These are phyloP conservation scores for Monosporascus sp. DNA, from an alignment of 2,329 filamentous ascomycete species.

Conservation along the genomic window DNA sequence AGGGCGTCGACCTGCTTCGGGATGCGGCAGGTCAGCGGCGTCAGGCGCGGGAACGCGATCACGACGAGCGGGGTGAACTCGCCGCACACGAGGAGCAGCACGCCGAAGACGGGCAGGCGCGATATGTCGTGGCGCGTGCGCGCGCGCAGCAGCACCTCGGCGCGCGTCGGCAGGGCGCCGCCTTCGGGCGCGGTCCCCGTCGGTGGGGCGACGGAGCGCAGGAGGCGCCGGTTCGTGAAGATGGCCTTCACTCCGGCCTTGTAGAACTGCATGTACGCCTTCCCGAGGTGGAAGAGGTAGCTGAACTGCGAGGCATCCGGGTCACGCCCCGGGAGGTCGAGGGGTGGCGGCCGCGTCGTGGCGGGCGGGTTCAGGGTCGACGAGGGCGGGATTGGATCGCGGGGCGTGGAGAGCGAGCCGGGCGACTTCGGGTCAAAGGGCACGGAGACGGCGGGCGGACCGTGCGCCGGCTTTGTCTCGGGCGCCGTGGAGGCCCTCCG, in stretches of 20 bases:
- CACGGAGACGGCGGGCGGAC: neutral
- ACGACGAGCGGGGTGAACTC: conserved; percentile 83
- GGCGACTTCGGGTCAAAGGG: conserved; percentile 6
- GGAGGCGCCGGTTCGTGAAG: conserved; percentile 56
- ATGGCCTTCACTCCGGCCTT: conserved; percentile 76
- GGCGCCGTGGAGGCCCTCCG: too few species aligned
- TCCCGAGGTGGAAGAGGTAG: conserved; percentile 59
- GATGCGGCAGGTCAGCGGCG: conserved; percentile 78
- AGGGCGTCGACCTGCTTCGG: conserved; percentile 64
- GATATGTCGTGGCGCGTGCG: conserved; percentile 67
- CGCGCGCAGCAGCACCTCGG: conserved; percentile 63
- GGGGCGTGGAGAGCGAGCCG: neutral
- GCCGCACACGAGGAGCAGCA: conserved; percentile 72
- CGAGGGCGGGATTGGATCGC: conserved; percentile 9
- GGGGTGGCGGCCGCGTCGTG: conserved; percentile 65
- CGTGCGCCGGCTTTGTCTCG: neutral
- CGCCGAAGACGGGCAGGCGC: conserved; percentile 71
- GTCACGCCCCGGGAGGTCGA: conserved; percentile 55
- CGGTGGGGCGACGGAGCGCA: conserved; percentile 34
- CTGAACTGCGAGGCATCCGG: conserved; percentile 37
- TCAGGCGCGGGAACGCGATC: conserved; percentile 60
- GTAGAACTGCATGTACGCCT: conserved; percentile 80
- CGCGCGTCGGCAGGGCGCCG: conserved; percentile 50
- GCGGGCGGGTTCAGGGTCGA: conserved; percentile 62
- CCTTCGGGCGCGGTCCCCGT: conserved; percentile 41